Evolutionary conservation across 2,329 filamentous ascomycete genomes (phyloP).

Genomic region (Rhynchosporium graminicola): DNA sequence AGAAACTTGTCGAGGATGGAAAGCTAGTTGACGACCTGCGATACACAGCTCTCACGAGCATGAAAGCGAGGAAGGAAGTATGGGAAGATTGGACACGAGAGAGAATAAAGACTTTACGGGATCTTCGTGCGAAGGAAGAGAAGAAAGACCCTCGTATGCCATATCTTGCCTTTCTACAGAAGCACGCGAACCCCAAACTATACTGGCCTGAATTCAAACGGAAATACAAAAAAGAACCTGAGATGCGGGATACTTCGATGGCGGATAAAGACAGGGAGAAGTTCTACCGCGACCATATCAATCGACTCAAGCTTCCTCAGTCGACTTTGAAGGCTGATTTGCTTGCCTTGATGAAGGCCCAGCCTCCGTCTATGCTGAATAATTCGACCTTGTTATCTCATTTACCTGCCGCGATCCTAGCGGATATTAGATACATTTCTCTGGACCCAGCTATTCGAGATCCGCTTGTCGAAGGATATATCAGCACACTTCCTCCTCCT

Average conservation of each 20-base stretch:
- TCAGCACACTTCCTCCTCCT: slow-evolving; percentile 62
- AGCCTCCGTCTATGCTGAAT: slow-evolving; percentile 61
- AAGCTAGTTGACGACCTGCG: slow-evolving; percentile 81
- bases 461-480: slow-evolving; percentile 64
- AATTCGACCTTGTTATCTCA: slow-evolving; percentile 53
- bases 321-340: slow-evolving; percentile 70
- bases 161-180: slow-evolving; percentile 79
- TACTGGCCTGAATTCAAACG: slow-evolving; percentile 98
- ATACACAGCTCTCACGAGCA: slow-evolving; percentile 81
- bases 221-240: slow-evolving; percentile 79
- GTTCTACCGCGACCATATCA: slow-evolving; percentile 73
- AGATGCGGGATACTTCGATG: slow-evolving; percentile 74
- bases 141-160: slow-evolving; percentile 81
- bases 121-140: slow-evolving; percentile 71
- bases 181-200: slow-evolving; percentile 82
- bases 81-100: slow-evolving; percentile 84
- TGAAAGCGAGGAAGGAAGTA: slow-evolving; percentile 76
- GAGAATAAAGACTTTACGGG: slow-evolving; percentile 71
- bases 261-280: slow-evolving; percentile 79
- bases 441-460: slow-evolving; percentile 63
- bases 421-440: slow-evolving; percentile 70
- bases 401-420: slow-evolving; percentile 62
- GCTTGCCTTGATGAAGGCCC: slow-evolving; percentile 60
- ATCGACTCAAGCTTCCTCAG: slow-evolving; percentile 64
- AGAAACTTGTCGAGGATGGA: slow-evolving; percentile 81